Conservation (phyloP, 2,329 filamentous ascomycete species). For the Zymoseptoria ardabiliae region DNA sequence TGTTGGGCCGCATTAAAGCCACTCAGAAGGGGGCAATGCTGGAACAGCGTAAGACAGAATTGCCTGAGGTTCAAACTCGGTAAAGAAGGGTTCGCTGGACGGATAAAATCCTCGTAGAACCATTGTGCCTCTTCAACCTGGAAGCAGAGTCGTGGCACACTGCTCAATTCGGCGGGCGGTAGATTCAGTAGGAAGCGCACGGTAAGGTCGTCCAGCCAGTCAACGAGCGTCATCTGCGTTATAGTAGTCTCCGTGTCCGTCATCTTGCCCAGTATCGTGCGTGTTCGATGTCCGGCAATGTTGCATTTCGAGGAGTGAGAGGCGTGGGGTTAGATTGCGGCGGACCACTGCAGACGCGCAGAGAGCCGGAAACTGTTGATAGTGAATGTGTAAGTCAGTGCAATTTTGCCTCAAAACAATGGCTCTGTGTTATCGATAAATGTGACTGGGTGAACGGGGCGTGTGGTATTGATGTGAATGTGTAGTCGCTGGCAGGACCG, state of each 20-base stretch:
- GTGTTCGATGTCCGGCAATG: conserved; percentile 10
- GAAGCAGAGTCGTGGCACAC: conserved; percentile 91
- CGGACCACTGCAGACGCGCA: conserved; percentile 6
- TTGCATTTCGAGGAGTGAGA: conserved; percentile 10
- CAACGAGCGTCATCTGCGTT: conserved; percentile 79
- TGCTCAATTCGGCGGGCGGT: conserved; percentile 80
- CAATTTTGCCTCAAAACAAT: not conserved
- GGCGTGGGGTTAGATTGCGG: not conserved
- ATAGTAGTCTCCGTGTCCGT: conserved; percentile 30
- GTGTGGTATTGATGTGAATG: not conserved
- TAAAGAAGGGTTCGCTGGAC: conserved; percentile 65
- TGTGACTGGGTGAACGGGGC: not conserved
- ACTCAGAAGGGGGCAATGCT: conserved; percentile 84
- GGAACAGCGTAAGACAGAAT: conserved; percentile 86
- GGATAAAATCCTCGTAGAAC: conserved; percentile 99
- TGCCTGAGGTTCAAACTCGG: conserved; percentile 77
- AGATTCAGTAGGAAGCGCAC: conserved; percentile 98
- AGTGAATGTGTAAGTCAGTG: conserved; percentile 2
- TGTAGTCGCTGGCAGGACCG: not conserved
- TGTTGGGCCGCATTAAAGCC: conserved; percentile 72
- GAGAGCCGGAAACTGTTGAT: not conserved
- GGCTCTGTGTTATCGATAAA: not conserved
- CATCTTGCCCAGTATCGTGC: conserved; percentile 39
- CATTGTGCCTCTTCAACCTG: conserved; percentile 99
- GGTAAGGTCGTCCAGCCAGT: conserved; percentile 96